Evolutionary conservation across 805 yeast species (phyloP).

Genomic region (Nakazawaea molendinolei): DNA sequence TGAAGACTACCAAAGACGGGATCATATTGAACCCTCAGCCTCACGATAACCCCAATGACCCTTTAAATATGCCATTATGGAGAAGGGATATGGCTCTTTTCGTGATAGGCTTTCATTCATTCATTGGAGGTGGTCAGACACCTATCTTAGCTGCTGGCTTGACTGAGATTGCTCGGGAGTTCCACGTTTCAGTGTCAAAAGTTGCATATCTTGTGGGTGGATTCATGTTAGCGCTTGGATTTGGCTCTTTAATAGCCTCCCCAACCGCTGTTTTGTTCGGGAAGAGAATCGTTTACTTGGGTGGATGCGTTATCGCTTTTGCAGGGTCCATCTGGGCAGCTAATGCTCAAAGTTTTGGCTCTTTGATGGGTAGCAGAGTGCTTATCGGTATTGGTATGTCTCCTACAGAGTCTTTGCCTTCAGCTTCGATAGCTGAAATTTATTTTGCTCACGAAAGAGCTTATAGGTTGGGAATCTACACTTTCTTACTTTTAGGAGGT

Average conservation of each 20-base stretch:
- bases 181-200: constrained; percentile 31
- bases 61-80: constrained; percentile 61
- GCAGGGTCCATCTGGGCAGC: constrained; percentile 53
- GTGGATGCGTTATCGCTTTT: constrained; percentile 40
- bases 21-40: constrained; percentile 57
- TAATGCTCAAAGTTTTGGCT: constrained; percentile 37
- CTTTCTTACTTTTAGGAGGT: constrained; percentile 47
- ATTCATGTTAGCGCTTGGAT: constrained; percentile 50
- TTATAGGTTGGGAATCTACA: constrained; percentile 41
- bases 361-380: constrained; percentile 51
- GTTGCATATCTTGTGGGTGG: constrained; percentile 52
- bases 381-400: constrained; percentile 55
- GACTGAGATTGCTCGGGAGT: constrained; percentile 33
- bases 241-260: constrained; percentile 51
- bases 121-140: constrained; percentile 57
- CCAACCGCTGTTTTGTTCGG: constrained; percentile 54
- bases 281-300: constrained; percentile 47
- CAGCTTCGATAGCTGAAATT: constrained; percentile 55
- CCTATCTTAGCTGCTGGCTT: constrained; percentile 56
- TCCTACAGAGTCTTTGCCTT: constrained; percentile 54
- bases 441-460: constrained; percentile 48
- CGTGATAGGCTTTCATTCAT: constrained; percentile 49
- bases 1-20: constrained; percentile 42
- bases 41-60: constrained; percentile 56
- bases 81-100: constrained; percentile 46